These are phyloP conservation scores for Geranium incanum DNA, from an alignment of 441 rosid species.

Conservation along the genomic window DNA sequence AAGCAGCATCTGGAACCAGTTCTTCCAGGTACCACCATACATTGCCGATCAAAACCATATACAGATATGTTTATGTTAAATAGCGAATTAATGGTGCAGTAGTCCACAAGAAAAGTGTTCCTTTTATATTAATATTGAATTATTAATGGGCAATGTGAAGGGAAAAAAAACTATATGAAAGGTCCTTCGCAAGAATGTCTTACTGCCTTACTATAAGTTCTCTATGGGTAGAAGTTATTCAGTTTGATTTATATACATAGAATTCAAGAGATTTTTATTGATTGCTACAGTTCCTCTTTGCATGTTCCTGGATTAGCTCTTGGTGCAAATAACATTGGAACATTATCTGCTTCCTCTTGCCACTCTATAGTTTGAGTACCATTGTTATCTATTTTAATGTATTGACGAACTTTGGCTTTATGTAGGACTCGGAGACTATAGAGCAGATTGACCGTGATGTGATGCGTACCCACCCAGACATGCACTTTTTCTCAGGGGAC, in stretches of 20 bases:
- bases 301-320: not conserved
- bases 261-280: not conserved
- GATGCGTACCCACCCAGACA: slow-evolving; percentile 91
- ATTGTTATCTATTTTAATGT: slow-evolving; percentile 8
- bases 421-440: slow-evolving; percentile 75
- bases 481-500: slow-evolving; percentile 85
- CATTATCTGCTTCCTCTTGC: not conserved
- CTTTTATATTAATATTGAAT: not conserved
- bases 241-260: not conserved
- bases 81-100: not conserved
- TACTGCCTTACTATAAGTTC: not conserved
- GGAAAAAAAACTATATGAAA: not conserved
- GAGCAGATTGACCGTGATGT: slow-evolving; percentile 97
- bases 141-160: not conserved
- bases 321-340: not conserved
- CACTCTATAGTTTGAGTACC: not conserved
- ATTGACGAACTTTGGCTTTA: slow-evolving; percentile 17
- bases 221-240: not conserved
- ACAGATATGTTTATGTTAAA: not conserved
- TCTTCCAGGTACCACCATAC: slow-evolving; percentile 66
- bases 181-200: not conserved
- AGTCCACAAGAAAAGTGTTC: not conserved
- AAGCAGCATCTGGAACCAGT: slow-evolving; percentile 83
- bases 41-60: not conserved
- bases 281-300: not conserved